Base-by-base conservation (phyloP, 2,329 filamentous ascomycete genomes). In the Elsinoe fawcettii region DNA sequence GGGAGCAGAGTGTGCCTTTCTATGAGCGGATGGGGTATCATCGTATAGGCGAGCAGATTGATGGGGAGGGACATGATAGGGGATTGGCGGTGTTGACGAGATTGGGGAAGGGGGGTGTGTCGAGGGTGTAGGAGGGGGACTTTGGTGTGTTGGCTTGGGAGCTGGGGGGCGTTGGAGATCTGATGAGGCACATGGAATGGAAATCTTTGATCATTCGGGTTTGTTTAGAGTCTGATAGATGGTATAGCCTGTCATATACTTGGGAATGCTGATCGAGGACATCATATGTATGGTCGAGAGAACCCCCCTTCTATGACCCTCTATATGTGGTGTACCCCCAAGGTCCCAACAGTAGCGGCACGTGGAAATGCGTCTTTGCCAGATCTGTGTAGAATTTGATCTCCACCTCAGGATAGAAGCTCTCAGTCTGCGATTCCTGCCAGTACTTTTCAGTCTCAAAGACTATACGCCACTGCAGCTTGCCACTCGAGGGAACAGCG, bases 261-360 rank as follows among this genome's bases (percentile, higher is more conserved):
- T 5, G 5, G 5, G 9, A 5, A 30, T 30, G 27, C 27, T 30
- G 9, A 9, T 5, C 27, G 9, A 30, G 9, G 27, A 30, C 9
- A 5, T 9, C 5, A 30, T 30, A 30, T 30, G 27, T 30, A 30
- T 30, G n/a, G n/a, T n/a, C n/a, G n/a, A n/a, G n/a, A n/a, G n/a
- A n/a, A 30, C 9, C 27, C 5, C 5, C 27, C 27, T 9, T 12
- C 75, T 74, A 90, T 69, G 85, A 88, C 14, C 88, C 88, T 49
- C 88, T 76, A 72, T 93, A 93, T 8, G 88, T 92, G 39, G 86
- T 87, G 73, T 90, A 93, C 68, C 85, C 87, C 73, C 85, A 91
- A 27, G 88, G 88, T 62, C 85, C 84, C 73, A 92, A 70, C 69
- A 93, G 68, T 67, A 93, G 71, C 44, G 88, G 88, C 2, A 93